A percentile compares a stretch with the other conserved stretches of the same genome.
phyloP scores from a whole-genome alignment of 495 filamentous ascomycete genomes.

The Achaetomiella virescens region DNA sequence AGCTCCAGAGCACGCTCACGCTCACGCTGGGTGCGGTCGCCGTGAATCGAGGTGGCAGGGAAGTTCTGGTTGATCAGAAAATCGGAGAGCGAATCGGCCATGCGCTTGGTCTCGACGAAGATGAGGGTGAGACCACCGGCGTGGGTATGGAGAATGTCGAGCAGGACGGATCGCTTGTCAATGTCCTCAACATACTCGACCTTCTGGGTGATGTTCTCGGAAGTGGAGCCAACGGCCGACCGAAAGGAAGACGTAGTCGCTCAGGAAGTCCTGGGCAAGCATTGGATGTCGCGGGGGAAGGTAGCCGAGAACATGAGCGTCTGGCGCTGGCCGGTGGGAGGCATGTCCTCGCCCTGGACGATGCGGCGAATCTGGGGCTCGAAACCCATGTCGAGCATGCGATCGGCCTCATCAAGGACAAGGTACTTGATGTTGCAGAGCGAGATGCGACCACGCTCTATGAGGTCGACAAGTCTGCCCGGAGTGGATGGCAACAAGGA shows the following conservation, averaged over 20 bases:
- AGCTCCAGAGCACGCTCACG: constrained; percentile 95
- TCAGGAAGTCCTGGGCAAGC: constrained; percentile 95
- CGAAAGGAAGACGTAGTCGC: constrained; percentile 97
- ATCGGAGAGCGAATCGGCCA: constrained; percentile 95
- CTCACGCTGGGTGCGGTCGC: constrained; percentile 96
- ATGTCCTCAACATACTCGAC: constrained; percentile 94
- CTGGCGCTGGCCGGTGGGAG: constrained; percentile 73
- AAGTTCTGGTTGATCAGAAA: constrained; percentile 97
- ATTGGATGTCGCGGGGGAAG: constrained; percentile 99
- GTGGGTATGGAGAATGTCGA: constrained; percentile 95
- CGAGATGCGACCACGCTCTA: constrained; percentile 97
- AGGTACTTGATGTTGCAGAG: constrained; percentile 96
- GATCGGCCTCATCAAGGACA: constrained; percentile 98
- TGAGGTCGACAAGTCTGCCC: constrained; percentile 92
- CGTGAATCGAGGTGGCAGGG: constrained; percentile 97
- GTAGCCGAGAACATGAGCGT: constrained; percentile 99
- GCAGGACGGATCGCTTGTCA: constrained; percentile 95
- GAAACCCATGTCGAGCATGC: constrained; percentile 99
- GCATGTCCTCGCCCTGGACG: constrained; percentile 98
- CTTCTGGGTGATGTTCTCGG: constrained; percentile 99
- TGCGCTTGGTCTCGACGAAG: constrained; percentile 99
- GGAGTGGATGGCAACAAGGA: constrained; percentile 96
- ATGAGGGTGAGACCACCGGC: constrained; percentile 88
- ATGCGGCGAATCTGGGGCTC: constrained; percentile 98
- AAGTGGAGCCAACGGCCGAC: constrained; percentile 99